Base-by-base conservation (phyloP, 2,329 filamentous ascomycete genomes). In the Pochonia chlamydosporia region DNA sequence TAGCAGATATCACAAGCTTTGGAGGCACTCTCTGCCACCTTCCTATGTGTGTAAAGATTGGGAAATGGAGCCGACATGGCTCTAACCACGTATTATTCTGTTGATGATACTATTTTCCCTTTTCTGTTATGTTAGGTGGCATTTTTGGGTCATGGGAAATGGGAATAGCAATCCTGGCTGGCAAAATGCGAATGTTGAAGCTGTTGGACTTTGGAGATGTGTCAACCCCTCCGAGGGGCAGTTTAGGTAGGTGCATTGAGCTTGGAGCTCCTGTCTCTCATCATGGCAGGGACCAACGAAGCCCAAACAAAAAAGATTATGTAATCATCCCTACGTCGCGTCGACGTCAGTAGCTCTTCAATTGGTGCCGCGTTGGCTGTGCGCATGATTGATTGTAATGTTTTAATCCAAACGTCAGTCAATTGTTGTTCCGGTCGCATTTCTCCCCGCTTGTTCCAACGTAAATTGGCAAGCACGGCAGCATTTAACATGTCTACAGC, bases 1-100 rank as follows among this genome's bases (percentile, higher is more conserved):
- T 85, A 95, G 75, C 93, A 97, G 53, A 97, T 82, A 66, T 89
- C 86, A 68, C 93, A 99, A 43, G 88, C 76, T 67, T 88, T 95
- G 11, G 88, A 79, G 1, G 85, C 79, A n/a, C 82, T 79, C 25
- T 95, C 89, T 11, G 90, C 90, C 30, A 97, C 92, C 56, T 83
- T 88, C 43, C 92, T 87, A 54, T 91, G 86, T 53, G 88, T 82
- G 70, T 92, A 97, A 25, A 87, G 67, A 61, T 97, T 97, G 36
- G 80, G 79, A 49, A 92, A 81, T 3, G 59, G 55, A 43, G 52
- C 51, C 23, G 56, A 52, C 53, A 54, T 58, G 35, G 45, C 31
- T 31, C 18, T 13, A 5, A 6, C n/a, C 14, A 26, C 35, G 35
- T 7, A 23, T 9, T 10, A 20, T 7, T 23, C 11, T 21, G 18